These are phyloP conservation scores for Aeminium ludgeri DNA, from an alignment of 495 filamentous ascomycete species.

Conservation along the genomic window DNA sequence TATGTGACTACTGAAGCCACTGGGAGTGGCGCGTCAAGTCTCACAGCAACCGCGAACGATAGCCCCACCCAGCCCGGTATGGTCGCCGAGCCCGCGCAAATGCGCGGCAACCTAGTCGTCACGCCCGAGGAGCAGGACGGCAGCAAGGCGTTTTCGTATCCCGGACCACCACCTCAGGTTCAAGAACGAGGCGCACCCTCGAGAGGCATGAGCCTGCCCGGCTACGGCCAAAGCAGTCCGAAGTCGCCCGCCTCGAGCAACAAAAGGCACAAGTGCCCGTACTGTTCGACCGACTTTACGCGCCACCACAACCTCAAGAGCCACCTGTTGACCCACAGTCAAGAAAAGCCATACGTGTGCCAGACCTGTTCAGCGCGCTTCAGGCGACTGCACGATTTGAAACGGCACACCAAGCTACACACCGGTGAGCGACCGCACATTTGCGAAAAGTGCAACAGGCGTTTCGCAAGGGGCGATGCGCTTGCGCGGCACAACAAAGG, in stretches of 20 bases:
- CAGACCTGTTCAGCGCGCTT: slow-evolving; percentile 79
- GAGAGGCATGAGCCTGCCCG: slow-evolving; percentile 62
- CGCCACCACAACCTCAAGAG: slow-evolving; percentile 98
- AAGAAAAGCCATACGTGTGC: slow-evolving; percentile 94
- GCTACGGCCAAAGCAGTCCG: slow-evolving; percentile 42
- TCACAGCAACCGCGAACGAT: slow-evolving; percentile 32
- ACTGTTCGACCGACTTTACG: slow-evolving; percentile 92
- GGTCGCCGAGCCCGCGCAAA: slow-evolving; percentile 16
- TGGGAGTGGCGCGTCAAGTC: slow-evolving; percentile 18
- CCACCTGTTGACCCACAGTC: slow-evolving; percentile 91
- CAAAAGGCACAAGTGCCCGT: slow-evolving; percentile 91
- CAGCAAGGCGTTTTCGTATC: slow-evolving; percentile 27
- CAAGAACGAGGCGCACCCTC: slow-evolving; percentile 30
- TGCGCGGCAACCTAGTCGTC: slow-evolving; percentile 12
- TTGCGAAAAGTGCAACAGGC: slow-evolving; percentile 80
- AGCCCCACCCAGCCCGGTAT: slow-evolving; percentile 15
- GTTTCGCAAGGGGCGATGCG: slow-evolving; percentile 90
- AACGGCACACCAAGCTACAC: slow-evolving; percentile 89
- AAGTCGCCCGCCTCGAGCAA: slow-evolving; percentile 46
- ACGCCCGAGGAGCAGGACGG: slow-evolving; percentile 13
- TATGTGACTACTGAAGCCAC: slow-evolving; percentile 23
- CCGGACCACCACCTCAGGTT: slow-evolving; percentile 24
- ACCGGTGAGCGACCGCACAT: slow-evolving; percentile 91
- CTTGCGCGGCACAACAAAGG: slow-evolving; percentile 91
- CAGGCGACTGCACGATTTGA: slow-evolving; percentile 82